Evolutionary conservation across 2,329 filamentous ascomycete genomes (phyloP).

Genomic region (Alternaria sp.): DNA sequence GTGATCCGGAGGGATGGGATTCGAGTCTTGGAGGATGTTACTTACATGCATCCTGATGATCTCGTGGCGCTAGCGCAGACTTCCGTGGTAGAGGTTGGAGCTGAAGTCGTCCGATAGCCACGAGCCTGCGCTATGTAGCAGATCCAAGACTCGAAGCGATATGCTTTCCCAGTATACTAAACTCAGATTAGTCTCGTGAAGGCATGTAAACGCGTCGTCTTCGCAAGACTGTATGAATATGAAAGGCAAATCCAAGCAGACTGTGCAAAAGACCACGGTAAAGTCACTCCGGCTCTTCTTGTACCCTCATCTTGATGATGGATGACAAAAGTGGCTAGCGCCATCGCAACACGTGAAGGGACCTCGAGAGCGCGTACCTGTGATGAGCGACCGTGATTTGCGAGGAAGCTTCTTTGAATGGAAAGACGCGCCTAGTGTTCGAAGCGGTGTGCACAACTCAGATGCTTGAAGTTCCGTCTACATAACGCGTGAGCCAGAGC

Average conservation of each 20-base stretch:
- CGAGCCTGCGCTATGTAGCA: not conserved
- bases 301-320: not conserved
- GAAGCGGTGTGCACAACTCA: not conserved
- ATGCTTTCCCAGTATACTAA: not conserved
- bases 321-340: not conserved
- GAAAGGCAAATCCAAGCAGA: not conserved
- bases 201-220: not conserved
- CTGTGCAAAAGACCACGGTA: not conserved
- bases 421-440: not conserved
- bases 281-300: not conserved
- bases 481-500: slow-evolving; percentile 1
- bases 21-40: not conserved
- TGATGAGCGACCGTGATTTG: not conserved
- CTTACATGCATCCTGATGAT: not conserved
- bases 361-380: not conserved
- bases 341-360: not conserved
- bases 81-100: too few relatives aligned
- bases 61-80: not conserved
- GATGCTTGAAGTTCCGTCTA: not conserved
- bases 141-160: not conserved
- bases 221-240: not conserved
- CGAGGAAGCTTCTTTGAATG: not conserved
- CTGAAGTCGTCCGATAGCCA: not conserved
- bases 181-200: not conserved
- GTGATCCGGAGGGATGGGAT: too few relatives aligned